Base-by-base conservation (phyloP, 1,284 basidiomycete species). In the Ustilago bromivora region DNA sequence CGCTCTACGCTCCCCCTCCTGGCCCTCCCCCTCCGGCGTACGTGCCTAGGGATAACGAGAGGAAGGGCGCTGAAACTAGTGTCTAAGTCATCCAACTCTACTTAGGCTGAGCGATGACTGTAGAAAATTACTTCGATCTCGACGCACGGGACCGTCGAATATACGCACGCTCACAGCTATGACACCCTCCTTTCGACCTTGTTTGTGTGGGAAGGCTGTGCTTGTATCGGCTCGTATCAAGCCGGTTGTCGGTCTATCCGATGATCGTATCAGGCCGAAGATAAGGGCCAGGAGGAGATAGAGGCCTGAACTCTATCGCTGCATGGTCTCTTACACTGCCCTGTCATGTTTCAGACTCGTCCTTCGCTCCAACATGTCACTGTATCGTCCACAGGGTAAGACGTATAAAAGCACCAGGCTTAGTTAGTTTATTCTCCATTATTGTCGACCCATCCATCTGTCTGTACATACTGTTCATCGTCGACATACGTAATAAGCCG, bases 1-100 rank as follows among this genome's bases (percentile, higher is more conserved):
- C 66, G 3, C 49, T 64, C 13, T 77, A 77, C 53, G 71, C 71
- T 3, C 66, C 71, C 3, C 75, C 75, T n/a, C 60, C 59, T 23
- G 71, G 75, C 8, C 58, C 67, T 3, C 75, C 75, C 13, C 75
- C 75, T 5, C 71, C 75, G 57, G 71, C 75, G 0, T 77, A 77
- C 61, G 64, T 67, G 53, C 75, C 75, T 8, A 47, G 49, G 19
- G 23, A 52, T 35, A 51, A 17, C 28, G 61, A 71, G n/a, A 62
- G 66, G 54, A 76, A 76, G 54, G 51, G 28, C 8, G 46, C 55
- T 11, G 70, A 69, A 36, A 53, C 57, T 11, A 66, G 56, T 13
- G 74, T 69, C 31, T 76, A 57, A 65, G 41, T 11, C 31, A 36
- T 15, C 23, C 10, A 28, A 4, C 6, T 35, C 19, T 5, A 8